Conservation (phyloP, 495 filamentous ascomycete genomes). For the Neurospora sp. region DNA sequence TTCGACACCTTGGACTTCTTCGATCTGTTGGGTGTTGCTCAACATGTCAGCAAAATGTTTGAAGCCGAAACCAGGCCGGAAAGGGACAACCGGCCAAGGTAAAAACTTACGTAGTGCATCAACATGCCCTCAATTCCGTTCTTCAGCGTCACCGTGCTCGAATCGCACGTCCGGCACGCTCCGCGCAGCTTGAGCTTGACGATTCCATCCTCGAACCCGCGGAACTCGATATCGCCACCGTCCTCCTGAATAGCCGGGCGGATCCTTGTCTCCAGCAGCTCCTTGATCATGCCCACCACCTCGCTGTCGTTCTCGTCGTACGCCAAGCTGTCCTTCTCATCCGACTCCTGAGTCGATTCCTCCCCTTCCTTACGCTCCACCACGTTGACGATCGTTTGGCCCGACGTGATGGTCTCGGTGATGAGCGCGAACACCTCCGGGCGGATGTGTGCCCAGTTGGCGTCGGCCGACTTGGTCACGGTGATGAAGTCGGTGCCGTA, state of each 20-base stretch:
- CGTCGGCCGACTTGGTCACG: constrained; percentile 78
- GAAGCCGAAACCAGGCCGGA: background rate
- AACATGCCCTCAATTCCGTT: constrained; percentile 97
- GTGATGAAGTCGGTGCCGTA: constrained; percentile 95
- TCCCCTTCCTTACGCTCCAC: constrained; percentile 47
- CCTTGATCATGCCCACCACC: constrained; percentile 95
- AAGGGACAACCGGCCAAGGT: background rate
- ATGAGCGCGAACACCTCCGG: constrained; percentile 93
- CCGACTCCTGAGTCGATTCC: constrained; percentile 18
- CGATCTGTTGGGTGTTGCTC: constrained; percentile 50
- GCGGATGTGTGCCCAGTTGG: constrained; percentile 88
- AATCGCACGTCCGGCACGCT: constrained; percentile 91
- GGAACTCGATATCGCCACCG: constrained; percentile 91
- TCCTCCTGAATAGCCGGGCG: constrained; percentile 94
- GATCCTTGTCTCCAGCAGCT: constrained; percentile 92
- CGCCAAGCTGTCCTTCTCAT: constrained; percentile 55
- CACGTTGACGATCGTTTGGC: constrained; percentile 69
- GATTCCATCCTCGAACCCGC: constrained; percentile 77
- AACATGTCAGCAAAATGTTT: background rate
- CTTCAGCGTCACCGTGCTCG: constrained; percentile 87
- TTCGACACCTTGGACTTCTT: constrained; percentile 87
- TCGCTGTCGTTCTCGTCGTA: constrained; percentile 86
- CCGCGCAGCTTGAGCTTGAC: constrained; percentile 83
- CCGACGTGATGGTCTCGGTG: constrained; percentile 76
- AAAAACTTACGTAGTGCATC: constrained; percentile 53